Base-by-base conservation (phyloP, 2,329 filamentous ascomycete genomes). In the Alternaria burnsii region DNA sequence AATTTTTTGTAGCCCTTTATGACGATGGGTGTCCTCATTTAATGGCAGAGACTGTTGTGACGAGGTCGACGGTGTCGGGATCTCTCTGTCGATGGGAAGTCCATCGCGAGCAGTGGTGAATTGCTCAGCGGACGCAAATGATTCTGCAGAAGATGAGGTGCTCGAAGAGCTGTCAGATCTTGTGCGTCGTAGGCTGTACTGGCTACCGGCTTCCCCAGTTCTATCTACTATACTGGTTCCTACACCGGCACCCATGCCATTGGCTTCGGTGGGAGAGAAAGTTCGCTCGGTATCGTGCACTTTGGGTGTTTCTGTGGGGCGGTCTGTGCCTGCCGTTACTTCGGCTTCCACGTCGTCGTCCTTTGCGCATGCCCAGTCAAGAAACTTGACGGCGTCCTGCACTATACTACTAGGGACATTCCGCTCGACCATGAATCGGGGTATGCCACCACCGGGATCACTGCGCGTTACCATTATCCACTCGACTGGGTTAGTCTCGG, bases 381-480 rank as follows among this genome's bases (percentile, higher is more conserved):
- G 76, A 68, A 97, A 96, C 76, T 94, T 95, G 54, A 86, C 85
- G 0, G 93, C 91, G 76, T 97, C 93, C 42, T 84, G 84, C 26
- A 92, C 86, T 69, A 97, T 95, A 36, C 91, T 91, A 11, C 85
- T 88, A 0, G 93, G 93, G 0, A 93, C 97, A 30, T 91, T 92
- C 74, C 92, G 89, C 71, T 97, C 93, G n/a, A 97, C 92, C 85
- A 97, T 89, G 79, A 95, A 97, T 14, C 91, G 86, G 1, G 93
- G 93, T 18, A 97, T 93, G 60, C 88, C 94, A 53, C 93, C 93
- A 11, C 93, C 93, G 3, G 93, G 93, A 70, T 97, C 93, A 75
- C 91, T 94, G 50, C 93, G 85, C 1, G 93, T 97, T 18, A 97
- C 88, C 93, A 97, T 97, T 62, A 95, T 86, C 93, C 93, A 97